phyloP scores from a whole-genome alignment of 2,329 filamentous ascomycete species.

The Aspergillus piperis region DNA sequence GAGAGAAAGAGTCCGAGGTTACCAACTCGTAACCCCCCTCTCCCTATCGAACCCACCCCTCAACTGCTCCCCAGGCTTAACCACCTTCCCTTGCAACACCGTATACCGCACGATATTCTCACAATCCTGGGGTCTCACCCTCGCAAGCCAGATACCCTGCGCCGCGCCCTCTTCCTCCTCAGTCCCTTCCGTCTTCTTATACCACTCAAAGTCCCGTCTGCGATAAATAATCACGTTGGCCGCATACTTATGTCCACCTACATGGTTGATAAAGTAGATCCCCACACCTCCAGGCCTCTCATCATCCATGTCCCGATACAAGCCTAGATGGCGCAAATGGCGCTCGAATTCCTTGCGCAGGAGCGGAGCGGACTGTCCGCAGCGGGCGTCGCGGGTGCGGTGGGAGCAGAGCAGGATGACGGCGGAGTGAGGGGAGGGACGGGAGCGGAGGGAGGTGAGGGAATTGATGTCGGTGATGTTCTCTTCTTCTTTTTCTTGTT shows the following conservation, averaged over 20 bases:
- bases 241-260: constrained; percentile 94
- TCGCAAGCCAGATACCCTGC: constrained; percentile 90
- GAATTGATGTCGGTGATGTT: constrained; percentile 24
- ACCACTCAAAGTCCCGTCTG: constrained; percentile 49
- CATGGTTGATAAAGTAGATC: constrained; percentile 94
- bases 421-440: constrained; percentile 76
- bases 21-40: constrained; percentile 87
- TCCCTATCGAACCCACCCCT: constrained; percentile 86
- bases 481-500: too few relatives aligned
- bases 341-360: constrained; percentile 86
- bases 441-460: constrained; percentile 53
- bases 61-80: constrained; percentile 84
- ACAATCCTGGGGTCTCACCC: constrained; percentile 83
- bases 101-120: constrained; percentile 91
- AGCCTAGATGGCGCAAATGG: constrained; percentile 77
- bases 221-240: constrained; percentile 95
- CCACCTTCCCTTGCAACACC: constrained; percentile 86
- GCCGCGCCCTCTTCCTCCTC: constrained; percentile 61
- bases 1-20: constrained; percentile 18
- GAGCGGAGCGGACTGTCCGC: constrained; percentile 88
- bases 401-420: constrained; percentile 94
- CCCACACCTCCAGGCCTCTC: constrained; percentile 87
- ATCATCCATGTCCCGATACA: constrained; percentile 86
- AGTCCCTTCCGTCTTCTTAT: constrained; percentile 25
- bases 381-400: constrained; percentile 88